These are phyloP conservation scores for Yamadazyma epiphylla DNA, from an alignment of 1,139 yeast species.

Conservation along the genomic window DNA sequence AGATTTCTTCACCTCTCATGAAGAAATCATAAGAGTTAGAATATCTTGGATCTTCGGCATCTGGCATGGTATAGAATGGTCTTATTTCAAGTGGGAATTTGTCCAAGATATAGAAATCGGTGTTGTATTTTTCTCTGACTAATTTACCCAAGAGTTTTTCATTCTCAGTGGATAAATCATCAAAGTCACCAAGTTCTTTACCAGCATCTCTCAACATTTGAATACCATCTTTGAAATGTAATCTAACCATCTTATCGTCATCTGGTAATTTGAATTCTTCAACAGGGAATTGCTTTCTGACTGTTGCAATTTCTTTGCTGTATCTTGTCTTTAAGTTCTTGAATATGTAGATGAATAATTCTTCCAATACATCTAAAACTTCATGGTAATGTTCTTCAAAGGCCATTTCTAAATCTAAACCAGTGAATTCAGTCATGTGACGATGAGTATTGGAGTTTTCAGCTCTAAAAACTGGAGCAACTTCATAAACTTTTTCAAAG, in stretches of 20 bases:
- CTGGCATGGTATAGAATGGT: conserved; percentile 99
- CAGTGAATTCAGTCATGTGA: conserved; percentile 98
- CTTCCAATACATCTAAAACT: conserved; percentile 78
- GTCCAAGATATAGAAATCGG: conserved; percentile 96
- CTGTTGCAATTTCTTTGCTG: conserved; percentile 79
- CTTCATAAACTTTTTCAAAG: conserved; percentile 91
- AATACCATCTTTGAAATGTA: conserved; percentile 89
- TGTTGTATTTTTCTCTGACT: conserved; percentile 89
- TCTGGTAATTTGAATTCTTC: conserved; percentile 94
- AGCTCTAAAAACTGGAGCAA: conserved; percentile 98
- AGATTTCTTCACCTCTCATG: conserved; percentile 99
- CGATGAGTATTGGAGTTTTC: conserved; percentile 98
- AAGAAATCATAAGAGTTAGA: conserved; percentile 97
- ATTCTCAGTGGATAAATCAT: conserved; percentile 89
- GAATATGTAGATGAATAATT: conserved; percentile 85
- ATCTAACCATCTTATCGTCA: conserved; percentile 84
- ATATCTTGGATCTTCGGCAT: conserved; percentile 83
- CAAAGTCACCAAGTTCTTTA: conserved; percentile 78
- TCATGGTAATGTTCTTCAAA: conserved; percentile 98
- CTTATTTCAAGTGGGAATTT: conserved; percentile 95
- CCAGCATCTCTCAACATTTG: conserved; percentile 79
- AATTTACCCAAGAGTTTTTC: conserved; percentile 90
- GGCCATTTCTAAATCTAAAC: conserved; percentile 96
- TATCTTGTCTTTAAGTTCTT: conserved; percentile 75
- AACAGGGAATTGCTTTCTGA: conserved; percentile 93